Evolutionary conservation across 805 yeast species (phyloP), one percentile per base, ranked within the genome.

Genomic region (Jamesozyma gamospora): DNA sequence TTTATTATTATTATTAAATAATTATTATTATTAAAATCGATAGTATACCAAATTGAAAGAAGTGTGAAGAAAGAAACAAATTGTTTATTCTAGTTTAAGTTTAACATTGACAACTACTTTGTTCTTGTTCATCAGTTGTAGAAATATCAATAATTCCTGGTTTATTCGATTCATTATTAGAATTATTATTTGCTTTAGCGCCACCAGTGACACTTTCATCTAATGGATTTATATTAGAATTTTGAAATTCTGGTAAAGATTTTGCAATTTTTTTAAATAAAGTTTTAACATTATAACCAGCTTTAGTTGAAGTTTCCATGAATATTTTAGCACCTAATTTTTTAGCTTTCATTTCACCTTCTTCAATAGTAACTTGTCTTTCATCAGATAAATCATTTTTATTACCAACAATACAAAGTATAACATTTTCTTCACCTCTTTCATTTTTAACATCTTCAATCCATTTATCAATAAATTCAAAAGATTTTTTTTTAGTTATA

Each of bases 281-380:
- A 40, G 77, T 74, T 64, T 90, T 90, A 41, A 92, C 96, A 52
- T 92, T 92, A 60, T 88, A 83, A 26, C 96, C 96, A 34, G 87
- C 87, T 64, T 88, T 90, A 10, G 97, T 90, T 44, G 94, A 82
- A 1, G 97, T 90, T 58, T 92, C 98, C 58, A 90, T 79, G 59
- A 81, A 84, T 45, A 82, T 76, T 57, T 78, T 75, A 34, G 90
- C 88, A 9, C 81, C 85, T 40, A 85, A 67, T 37, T 71, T 71
- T 48, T 77, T 72, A 25, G 90, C 81, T 50, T 82, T 74, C 42
- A 70, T 70, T 58, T 86, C 92, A 32, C 94, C 96, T 53, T 92
- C 96, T 50, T 82, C 88, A 6, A 70, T 63, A 3, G 87, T 70
- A 6, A 88, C 88, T 55, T 86, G 86, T 53, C 96, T 75, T 56